Base-by-base conservation (phyloP, 192 early-diverging fungal genomes). In the Umbelopsis ramanniana region DNA sequence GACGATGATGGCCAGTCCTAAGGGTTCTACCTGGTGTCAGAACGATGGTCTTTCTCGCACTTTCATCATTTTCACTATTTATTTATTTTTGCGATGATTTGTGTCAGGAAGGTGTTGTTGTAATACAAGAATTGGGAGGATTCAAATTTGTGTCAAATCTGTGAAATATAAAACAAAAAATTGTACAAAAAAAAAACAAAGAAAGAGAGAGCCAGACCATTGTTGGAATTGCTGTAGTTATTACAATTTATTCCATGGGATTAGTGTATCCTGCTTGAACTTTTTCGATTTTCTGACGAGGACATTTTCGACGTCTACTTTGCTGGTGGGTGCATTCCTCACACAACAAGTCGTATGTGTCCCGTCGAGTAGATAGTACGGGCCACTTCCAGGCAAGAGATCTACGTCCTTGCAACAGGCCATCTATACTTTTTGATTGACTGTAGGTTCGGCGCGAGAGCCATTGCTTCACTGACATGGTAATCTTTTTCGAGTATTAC, bases 241-340 rank as follows among this genome's bases (percentile, higher is more conserved):
- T 50, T 50, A 21, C 40, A 43, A 21, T 50, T 21, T 50, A 50
- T 21, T 50, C 48, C 48, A 50, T 50, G n/a, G 48, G 48, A 19
- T 50, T 50, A 5, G 48, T 50, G n/a, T 50, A 50, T n/a, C 48
- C 48, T 50, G 48, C 48, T 50, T 50, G 48, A 50, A 21, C 48
- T 15, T 50, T 50, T n/a, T 50, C 48, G 17, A 6, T 21, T n/a
- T 50, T 5, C 15, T 50, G 48, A 5, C 19, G 48, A 17, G 11
- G 15, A 15, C 48, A 50, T 15, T 21, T 50, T 50, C 48, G 4
- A 50, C 6, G 48, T 50, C n/a, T 50, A 50, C 6, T 50, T 19
- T 17, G 48, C 15, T 50, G 48, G 19, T 15, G 0, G n/a, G 15
- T 21, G 48, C 48, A 50, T 50, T 50, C 48, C n/a, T 50, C 48